phyloP scores from a whole-genome alignment of 1,284 basidiomycete genomes.

The Quambalaria eucalypti region DNA sequence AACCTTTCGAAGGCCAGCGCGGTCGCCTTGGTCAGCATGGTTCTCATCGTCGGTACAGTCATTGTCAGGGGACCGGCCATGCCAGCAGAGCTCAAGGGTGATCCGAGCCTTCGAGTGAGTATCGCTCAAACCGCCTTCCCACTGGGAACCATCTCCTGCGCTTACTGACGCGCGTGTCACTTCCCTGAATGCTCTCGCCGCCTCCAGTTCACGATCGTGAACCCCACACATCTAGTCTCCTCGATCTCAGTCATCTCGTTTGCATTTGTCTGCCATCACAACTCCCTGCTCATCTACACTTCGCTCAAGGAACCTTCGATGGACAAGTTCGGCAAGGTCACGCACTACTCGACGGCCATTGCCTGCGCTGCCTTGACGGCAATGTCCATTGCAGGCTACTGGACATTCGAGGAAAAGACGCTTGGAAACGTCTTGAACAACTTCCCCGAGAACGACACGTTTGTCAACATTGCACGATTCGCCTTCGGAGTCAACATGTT shows the following conservation, averaged over 20 bases:
- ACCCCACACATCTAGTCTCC: slow-evolving; percentile 51
- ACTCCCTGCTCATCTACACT: slow-evolving; percentile 65
- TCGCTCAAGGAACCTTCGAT: slow-evolving; percentile 83
- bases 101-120: slow-evolving; percentile 30
- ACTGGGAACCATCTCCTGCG: slow-evolving; percentile 71
- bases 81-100: slow-evolving; percentile 68
- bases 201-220: slow-evolving; percentile 77
- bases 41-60: slow-evolving; percentile 82
- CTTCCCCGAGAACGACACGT: slow-evolving; percentile 39
- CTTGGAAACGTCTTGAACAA: slow-evolving; percentile 51
- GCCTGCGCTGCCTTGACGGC: slow-evolving; percentile 36
- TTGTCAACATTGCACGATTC: slow-evolving; percentile 70
- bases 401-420: slow-evolving; percentile 89
- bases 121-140: slow-evolving; percentile 50
- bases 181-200: neutral
- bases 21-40: slow-evolving; percentile 70
- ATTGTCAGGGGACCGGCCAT: slow-evolving; percentile 75
- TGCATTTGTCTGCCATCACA: slow-evolving; percentile 47
- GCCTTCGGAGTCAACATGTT: slow-evolving; percentile 98
- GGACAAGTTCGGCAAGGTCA: slow-evolving; percentile 85
- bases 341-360: slow-evolving; percentile 55
- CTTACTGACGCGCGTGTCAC: slow-evolving; percentile 54
- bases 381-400: slow-evolving; percentile 80
- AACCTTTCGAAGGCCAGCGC: slow-evolving; percentile 87
- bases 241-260: slow-evolving; percentile 46